Base-by-base conservation (phyloP, 345 rosid species). In the Psidium friedrichsthalianum region DNA sequence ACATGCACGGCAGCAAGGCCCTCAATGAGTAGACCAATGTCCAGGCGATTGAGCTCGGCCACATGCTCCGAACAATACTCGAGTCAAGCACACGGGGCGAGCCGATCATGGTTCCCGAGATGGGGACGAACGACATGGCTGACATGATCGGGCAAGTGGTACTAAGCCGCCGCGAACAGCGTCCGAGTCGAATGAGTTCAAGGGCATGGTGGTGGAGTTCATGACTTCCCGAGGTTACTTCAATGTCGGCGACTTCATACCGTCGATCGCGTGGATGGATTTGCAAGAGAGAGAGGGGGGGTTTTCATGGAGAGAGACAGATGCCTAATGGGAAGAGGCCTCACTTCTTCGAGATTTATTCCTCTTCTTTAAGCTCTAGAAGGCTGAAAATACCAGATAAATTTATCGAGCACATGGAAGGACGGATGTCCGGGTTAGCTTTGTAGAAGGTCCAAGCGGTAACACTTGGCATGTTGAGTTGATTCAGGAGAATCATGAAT, bases 1-100 rank as follows among this genome's bases (percentile, higher is more conserved):
- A 94, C 87, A 90, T 93, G 94, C 91, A 93, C 2, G 94, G 95
- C 0, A 88, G 93, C 6, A 94, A 94, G 49, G 97, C 97, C 3
- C 85, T 94, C 0, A 90, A 91, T 8, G 90, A 92, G 2, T 91
- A 94, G 94, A 56, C 91, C 20, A 18, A 84, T 0, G 89, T 91
- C 11, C 89, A 95, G 1, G 53, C 6, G 1, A 25, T 21, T 1
- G 94, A 94, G 87, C 76, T 93, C 0, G 92, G 93, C 6, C 88
- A 91, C 86, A 94, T 92, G 94, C 52, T 93, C 6, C 89, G 86
- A 57, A 89, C 91, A n/a, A 90, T 92, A 89, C 82, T 83, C 0
- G 91, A 89, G 1, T 85, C 88, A 7, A 91, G 92, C 86, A 11
- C 2, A 12, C 82, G 24, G 16, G 85, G 83, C 0, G 88, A 91